Percentiles rank a stretch among this genome's conserved stretches.
Evolutionary conservation across 495 filamentous ascomycete genomes (phyloP).

Genomic region (Paragyromitra xinjiangensis): DNA sequence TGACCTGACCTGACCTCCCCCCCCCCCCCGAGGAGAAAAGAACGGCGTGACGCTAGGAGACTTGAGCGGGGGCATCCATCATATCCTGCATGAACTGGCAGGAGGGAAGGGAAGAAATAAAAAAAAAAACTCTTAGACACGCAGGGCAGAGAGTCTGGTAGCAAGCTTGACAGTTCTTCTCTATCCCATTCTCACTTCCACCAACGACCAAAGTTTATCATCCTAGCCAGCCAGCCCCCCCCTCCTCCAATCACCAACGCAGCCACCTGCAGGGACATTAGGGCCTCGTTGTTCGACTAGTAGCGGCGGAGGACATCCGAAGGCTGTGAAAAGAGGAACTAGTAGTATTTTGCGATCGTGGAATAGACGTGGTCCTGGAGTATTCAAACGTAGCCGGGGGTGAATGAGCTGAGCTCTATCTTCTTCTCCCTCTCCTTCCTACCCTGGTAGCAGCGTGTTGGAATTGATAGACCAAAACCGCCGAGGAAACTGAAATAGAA

Average conservation of each 20-base stretch:
- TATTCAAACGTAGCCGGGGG: conserved; percentile 24
- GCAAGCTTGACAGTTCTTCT: conserved; percentile 4
- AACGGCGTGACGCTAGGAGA: conserved; percentile 17
- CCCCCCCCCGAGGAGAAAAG: conserved; percentile 2
- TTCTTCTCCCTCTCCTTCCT: not conserved
- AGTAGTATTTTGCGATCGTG: conserved; percentile 24
- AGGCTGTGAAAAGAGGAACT: not conserved
- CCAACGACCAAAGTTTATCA: not conserved
- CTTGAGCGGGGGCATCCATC: conserved; percentile 2
- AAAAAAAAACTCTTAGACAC: not conserved
- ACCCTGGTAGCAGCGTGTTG: conserved; percentile 22
- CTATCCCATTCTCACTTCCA: not conserved
- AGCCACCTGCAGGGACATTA: conserved; percentile 29
- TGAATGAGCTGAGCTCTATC: conserved; percentile 21
- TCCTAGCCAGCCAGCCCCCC: conserved; percentile 6
- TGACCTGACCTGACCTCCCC: conserved; percentile 11
- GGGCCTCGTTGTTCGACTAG: conserved; percentile 30
- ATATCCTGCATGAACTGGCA: conserved; percentile 15
- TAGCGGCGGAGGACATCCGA: conserved; percentile 21
- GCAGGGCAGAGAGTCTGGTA: conserved; percentile 16
- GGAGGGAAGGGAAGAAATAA: not conserved
- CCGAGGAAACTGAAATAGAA: conserved; percentile 16
- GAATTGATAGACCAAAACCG: conserved; percentile 18
- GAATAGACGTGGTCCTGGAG: conserved; percentile 14
- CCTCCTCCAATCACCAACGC: conserved; percentile 21